These are phyloP conservation scores for Candida quercuum DNA, from an alignment of 805 yeast species.

Conservation along the genomic window DNA sequence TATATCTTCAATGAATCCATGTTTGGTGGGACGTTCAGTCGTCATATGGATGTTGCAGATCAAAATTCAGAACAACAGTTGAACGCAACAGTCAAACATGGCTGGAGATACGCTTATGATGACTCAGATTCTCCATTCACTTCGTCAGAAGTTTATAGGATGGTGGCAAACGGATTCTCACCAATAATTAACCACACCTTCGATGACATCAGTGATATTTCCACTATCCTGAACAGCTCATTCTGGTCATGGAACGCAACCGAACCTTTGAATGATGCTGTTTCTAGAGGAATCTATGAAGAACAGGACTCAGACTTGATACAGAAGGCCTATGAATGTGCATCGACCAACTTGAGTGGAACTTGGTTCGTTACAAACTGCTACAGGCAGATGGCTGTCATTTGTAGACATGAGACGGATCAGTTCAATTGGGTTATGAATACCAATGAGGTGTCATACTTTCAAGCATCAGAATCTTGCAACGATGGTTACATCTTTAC, in stretches of 20 bases:
- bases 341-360: conserved; percentile 35
- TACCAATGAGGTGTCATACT: conserved; percentile 33
- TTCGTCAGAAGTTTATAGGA: conserved; percentile 29
- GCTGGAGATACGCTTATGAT: conserved; percentile 40
- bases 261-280: conserved; percentile 38
- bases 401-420: conserved; percentile 45
- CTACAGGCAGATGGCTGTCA: conserved; percentile 41
- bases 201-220: conserved; percentile 22
- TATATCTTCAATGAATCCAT: conserved; percentile 20
- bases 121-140: conserved; percentile 38
- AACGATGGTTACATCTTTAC: conserved; percentile 32
- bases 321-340: conserved; percentile 41
- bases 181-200: conserved; percentile 50
- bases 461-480: conserved; percentile 33
- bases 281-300: conserved; percentile 12
- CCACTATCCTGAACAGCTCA: conserved; percentile 28
- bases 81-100: conserved; percentile 8
- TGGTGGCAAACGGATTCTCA: conserved; percentile 54
- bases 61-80: conserved; percentile 5
- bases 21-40: conserved; percentile 11
- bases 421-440: conserved; percentile 42
- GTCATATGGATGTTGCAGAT: conserved; percentile 9
- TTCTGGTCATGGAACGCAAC: conserved; percentile 74
- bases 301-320: conserved; percentile 11
- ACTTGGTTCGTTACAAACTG: conserved; percentile 65